Percentiles rank a stretch among this genome's conserved stretches.
phyloP scores from a whole-genome alignment of 805 yeast genomes.

The Wickerhamomyces subpelliculosus region DNA sequence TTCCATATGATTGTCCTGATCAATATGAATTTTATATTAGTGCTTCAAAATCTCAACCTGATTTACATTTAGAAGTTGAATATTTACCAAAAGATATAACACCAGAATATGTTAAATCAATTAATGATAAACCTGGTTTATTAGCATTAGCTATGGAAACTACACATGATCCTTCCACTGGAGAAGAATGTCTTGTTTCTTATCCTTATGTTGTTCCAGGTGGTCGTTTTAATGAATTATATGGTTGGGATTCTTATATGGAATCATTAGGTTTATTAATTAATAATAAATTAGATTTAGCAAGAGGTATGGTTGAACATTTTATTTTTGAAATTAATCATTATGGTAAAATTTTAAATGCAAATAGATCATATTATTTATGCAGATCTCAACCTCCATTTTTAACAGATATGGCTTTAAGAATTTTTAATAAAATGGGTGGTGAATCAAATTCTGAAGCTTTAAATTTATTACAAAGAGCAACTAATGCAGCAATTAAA shows the following conservation, averaged over 20 bases:
- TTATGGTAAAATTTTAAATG: slow-evolving; percentile 90
- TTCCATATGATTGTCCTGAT: slow-evolving; percentile 62
- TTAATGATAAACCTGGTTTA: slow-evolving; percentile 80
- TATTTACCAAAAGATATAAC: slow-evolving; percentile 70
- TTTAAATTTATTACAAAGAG: slow-evolving; percentile 53
- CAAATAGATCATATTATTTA: slow-evolving; percentile 85
- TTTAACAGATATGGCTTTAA: slow-evolving; percentile 82
- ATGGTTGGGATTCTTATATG: slow-evolving; percentile 98
- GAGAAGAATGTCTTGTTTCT: slow-evolving; percentile 47
- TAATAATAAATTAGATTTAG: slow-evolving; percentile 59
- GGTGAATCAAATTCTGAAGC: slow-evolving; percentile 42
- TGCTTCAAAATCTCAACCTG: slow-evolving; percentile 49
- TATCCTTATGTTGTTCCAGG: slow-evolving; percentile 95
- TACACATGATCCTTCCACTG: slow-evolving; percentile 41
- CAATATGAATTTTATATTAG: slow-evolving; percentile 63
- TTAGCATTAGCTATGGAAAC: slow-evolving; percentile 70
- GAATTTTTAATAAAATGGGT: slow-evolving; percentile 55
- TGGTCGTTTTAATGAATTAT: slow-evolving; percentile 91
- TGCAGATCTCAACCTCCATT: slow-evolving; percentile 97
- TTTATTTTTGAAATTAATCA: slow-evolving; percentile 84
- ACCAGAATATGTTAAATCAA: slow-evolving; percentile 67
- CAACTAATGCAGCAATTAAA: slow-evolving; percentile 73
- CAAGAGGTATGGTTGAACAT: slow-evolving; percentile 87
- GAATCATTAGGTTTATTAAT: slow-evolving; percentile 75
- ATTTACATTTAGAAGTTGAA: slow-evolving; percentile 60